phyloP scores from a whole-genome alignment of 192 early-diverging fungal genomes.

The Pecoramyces ruminantium region DNA sequence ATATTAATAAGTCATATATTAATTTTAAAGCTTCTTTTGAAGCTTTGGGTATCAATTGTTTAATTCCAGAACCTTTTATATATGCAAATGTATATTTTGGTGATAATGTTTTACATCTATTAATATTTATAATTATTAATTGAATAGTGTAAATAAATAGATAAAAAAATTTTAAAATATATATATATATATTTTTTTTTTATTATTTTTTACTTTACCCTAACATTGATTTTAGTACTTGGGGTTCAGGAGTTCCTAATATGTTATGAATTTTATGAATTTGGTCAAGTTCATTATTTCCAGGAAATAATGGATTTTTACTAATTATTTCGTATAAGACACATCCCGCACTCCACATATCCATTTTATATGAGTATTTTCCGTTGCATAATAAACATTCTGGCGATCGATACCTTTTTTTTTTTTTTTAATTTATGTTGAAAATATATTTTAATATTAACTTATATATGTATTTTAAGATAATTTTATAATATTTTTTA shows the following conservation, averaged over 20 bases:
- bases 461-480: too few relatives aligned
- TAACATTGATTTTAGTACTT: not conserved
- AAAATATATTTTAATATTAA: too few relatives aligned
- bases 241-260: constrained; percentile 26
- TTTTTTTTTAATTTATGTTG: too few relatives aligned
- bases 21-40: not conserved
- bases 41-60: not conserved
- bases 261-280: constrained; percentile 39
- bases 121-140: too few relatives aligned
- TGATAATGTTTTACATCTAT: not conserved
- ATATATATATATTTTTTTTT: too few relatives aligned
- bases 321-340: constrained; percentile 36
- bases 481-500: too few relatives aligned
- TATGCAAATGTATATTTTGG: not conserved
- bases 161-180: too few relatives aligned
- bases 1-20: not conserved
- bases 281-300: constrained; percentile 40
- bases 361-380: constrained; percentile 37
- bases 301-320: constrained; percentile 33
- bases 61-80: not conserved
- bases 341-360: constrained; percentile 43
- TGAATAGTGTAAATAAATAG: too few relatives aligned
- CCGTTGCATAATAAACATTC: constrained; percentile 43
- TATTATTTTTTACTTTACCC: too few relatives aligned
- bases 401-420: constrained; percentile 31